Evolutionary conservation across 1,284 basidiomycete species (phyloP), one percentile per base, ranked within the genome.

Genomic region (Sporisorium reilianum): DNA sequence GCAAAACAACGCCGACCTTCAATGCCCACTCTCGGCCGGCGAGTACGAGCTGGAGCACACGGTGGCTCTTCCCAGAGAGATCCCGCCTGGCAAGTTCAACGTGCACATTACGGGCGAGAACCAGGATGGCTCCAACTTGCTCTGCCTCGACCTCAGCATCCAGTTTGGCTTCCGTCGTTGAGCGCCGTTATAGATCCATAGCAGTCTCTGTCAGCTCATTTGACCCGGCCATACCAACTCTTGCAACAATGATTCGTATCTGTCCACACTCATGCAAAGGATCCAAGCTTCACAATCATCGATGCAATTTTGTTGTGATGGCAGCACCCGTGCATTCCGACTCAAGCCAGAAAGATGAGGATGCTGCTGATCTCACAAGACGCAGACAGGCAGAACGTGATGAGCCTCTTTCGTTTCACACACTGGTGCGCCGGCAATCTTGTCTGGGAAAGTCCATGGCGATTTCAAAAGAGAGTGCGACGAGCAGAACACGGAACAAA

Each of bases 61-160:
- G 20, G 81, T 81, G 12, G 60, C 58, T 36, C 68, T 84, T 10
- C 82, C 82, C 18, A 60, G 64, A n/a, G 76, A 81, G 55, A 82
- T 84, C 45, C 81, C 80, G 16, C 81, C 80, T 5, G 78, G 80
- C 86, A 96, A 94, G 85, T 97, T 97, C 87, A 86, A 80, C 9
- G 90, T 99, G 57, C 85, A 88, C 45, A 89, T 95, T 23, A 84
- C 86, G 8, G 95, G 90, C 1, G 93, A 89, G 82, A 94, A 92
- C 1, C 88, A 79, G n/a, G 89, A 91, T 0, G 93, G 95, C 1
- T 90, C 91, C 0, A 89, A 91, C 66, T 85, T 97, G 87, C 79
- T 93, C 44, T 97, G 95, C 86, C 86, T 95, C 72, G 87, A 94
- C 77, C 87, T 98, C 50, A 68, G 64, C 59, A 90, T 95, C 55